Base-by-base conservation (phyloP, 2,329 filamentous ascomycete genomes). In the Clonostachys sp. region DNA sequence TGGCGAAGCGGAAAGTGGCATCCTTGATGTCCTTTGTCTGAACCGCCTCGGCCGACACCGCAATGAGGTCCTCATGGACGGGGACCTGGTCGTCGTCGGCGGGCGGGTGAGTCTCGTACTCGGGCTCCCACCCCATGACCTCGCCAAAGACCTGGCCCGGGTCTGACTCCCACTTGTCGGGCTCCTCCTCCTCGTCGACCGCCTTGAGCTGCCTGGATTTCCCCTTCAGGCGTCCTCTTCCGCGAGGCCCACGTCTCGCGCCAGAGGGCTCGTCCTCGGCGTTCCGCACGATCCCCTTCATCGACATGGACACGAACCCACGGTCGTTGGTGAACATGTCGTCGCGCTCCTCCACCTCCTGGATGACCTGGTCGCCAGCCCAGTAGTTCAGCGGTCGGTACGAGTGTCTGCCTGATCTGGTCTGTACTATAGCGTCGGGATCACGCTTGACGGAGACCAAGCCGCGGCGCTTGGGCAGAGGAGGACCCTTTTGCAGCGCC, bases 1-100 rank as follows among this genome's bases (percentile, higher is more conserved):
- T 97, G 34, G 89, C 88, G 62, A 95, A 97, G 48, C 82, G 81
- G 75, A 97, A 97, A 5, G 82, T 83, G 16, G 86, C 85, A 59
- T 78, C 75, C 46, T 75, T 74, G 51, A 84, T 81, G 49, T 81
- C 75, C 20, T 72, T 71, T 20, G 80, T 80, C 54, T 80, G 68
- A 45, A 86, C 78, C 3, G 78, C 77, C 7, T 71, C 64, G 47
- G 72, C 75, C 46, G 73, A 74, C 47, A 85, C 70, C 42, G 81
- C 81, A 34, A 84, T 67, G 48, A 78, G 74, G 46, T 82, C 75
- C 34, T 78, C 73, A 12, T 67, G 68, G 44, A 81, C 65, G 45
- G 77, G 76, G 42, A 80, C 71, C 43, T 75, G 65, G 51, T 83
- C 80, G 47, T 79, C 77, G 14, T 75, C 72, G 17, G 60, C 72